Percentiles rank a stretch among this genome's conserved stretches.
Evolutionary conservation across 306 rosid species (phyloP).

Genomic region (Quercus robur): DNA sequence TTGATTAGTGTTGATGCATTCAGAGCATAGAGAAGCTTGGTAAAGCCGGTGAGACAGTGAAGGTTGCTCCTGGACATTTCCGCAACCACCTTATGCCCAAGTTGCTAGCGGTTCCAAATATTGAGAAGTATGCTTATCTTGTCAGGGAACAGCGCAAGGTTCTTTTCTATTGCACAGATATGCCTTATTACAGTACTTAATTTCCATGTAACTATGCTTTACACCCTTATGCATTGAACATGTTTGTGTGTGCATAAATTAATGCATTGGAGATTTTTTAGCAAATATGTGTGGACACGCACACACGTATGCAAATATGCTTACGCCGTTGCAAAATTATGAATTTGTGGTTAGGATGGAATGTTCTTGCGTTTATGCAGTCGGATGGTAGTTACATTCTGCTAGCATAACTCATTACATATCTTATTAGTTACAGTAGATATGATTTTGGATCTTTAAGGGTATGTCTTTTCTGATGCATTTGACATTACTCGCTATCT

Average conservation of each 20-base stretch:
- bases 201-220: not conserved
- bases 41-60: constrained; percentile 79
- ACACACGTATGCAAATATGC: not conserved
- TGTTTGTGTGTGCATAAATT: not conserved
- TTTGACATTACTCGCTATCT: not conserved
- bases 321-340: not conserved
- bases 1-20: constrained; percentile 8
- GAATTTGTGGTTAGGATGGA: not conserved
- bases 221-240: not conserved
- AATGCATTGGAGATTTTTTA: no score
- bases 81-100: constrained; percentile 96
- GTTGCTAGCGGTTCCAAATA: constrained; percentile 86
- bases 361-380: not conserved
- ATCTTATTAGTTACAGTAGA: not conserved
- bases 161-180: not conserved
- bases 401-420: not conserved
- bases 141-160: constrained; percentile 77
- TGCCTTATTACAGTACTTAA: not conserved
- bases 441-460: not conserved
- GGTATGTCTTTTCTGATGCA: not conserved
- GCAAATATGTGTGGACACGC: no score
- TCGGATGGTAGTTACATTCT: not conserved
- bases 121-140: constrained; percentile 78
- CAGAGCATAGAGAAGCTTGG: constrained; percentile 81
- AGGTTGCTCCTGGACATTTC: constrained; percentile 88